Evolutionary conservation across 371 early-diverging fungal genomes (phyloP).

Genomic region (Smittium culicis): DNA sequence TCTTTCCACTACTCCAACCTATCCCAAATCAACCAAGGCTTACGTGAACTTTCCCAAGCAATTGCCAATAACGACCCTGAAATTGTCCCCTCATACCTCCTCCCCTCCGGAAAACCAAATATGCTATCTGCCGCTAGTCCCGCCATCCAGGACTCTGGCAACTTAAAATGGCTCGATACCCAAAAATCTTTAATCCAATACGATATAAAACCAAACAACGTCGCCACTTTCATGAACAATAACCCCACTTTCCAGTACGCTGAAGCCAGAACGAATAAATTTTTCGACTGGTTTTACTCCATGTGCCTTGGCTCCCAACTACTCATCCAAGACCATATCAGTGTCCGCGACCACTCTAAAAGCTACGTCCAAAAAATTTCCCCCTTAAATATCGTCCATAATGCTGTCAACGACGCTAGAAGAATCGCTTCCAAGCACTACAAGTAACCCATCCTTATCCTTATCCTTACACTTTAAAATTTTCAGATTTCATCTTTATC

Average conservation of each 20-base stretch:
- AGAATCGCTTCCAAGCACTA: constrained; percentile 36
- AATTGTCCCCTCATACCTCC: constrained; percentile 24
- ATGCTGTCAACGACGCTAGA: constrained; percentile 48
- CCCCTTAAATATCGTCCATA: constrained; percentile 43
- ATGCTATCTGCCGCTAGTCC: neutral
- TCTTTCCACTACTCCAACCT: constrained; percentile 21
- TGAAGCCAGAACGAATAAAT: constrained; percentile 25
- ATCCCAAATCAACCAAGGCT: constrained; percentile 27
- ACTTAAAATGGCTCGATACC: constrained; percentile 21
- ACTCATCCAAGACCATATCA: constrained; percentile 47
- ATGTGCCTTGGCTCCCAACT: constrained; percentile 45
- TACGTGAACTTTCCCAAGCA: constrained; percentile 26
- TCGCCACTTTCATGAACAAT: constrained; percentile 14
- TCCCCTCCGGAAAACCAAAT: constrained; percentile 3
- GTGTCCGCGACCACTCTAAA: constrained; percentile 37
- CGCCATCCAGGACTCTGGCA: constrained; percentile 1
- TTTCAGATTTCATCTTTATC: neutral
- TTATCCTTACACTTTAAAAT: neutral
- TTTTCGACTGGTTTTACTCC: constrained; percentile 37
- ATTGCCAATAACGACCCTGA: constrained; percentile 17
- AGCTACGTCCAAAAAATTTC: constrained; percentile 43
- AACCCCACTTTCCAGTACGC: constrained; percentile 25
- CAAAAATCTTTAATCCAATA: constrained; percentile 17
- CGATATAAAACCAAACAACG: neutral
- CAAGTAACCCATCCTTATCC: constrained; percentile 19